Evolutionary conservation across 2,329 filamentous ascomycete species (phyloP).

Genomic region (Aspergillus ochraceus): DNA sequence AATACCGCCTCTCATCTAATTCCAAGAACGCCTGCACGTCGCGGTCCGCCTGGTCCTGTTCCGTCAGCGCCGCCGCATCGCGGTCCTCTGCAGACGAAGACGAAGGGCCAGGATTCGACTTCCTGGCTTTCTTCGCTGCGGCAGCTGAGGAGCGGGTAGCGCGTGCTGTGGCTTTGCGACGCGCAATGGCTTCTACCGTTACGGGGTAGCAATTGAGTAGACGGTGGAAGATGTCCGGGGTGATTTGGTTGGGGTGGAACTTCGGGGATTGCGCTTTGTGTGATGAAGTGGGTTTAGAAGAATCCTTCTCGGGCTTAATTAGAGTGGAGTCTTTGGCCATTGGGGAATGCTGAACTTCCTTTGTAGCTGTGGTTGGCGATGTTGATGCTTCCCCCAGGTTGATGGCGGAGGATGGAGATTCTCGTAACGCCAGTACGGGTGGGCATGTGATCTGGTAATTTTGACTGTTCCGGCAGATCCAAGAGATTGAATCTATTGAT

Average conservation of each 20-base stretch:
- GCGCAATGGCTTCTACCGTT: constrained; percentile 27
- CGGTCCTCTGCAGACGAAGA: background rate
- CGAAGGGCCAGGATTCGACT: background rate
- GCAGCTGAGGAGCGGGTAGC: background rate
- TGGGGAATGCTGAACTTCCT: background rate
- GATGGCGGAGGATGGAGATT: background rate
- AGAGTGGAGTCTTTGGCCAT: background rate
- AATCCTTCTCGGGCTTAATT: background rate
- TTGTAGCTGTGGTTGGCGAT: background rate
- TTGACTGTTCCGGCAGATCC: background rate
- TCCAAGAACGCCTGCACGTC: constrained; percentile 27
- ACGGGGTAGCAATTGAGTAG: constrained; percentile 28
- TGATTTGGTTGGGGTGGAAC: constrained; percentile 29
- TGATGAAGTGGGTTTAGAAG: background rate
- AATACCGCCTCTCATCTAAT: constrained; percentile 42
- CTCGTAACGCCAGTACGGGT: background rate
- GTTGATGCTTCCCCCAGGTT: background rate
- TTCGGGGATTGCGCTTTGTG: background rate
- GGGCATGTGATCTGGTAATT: background rate
- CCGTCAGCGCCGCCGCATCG: constrained; percentile 10
- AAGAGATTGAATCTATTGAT: background rate
- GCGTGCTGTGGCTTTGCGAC: constrained; percentile 18
- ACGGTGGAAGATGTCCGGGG: constrained; percentile 23
- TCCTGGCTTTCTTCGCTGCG: constrained; percentile 1
- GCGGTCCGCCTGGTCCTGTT: constrained; percentile 6